phyloP scores from a whole-genome alignment of 202 grass and related monocot species.

The Carex arenaria region DNA sequence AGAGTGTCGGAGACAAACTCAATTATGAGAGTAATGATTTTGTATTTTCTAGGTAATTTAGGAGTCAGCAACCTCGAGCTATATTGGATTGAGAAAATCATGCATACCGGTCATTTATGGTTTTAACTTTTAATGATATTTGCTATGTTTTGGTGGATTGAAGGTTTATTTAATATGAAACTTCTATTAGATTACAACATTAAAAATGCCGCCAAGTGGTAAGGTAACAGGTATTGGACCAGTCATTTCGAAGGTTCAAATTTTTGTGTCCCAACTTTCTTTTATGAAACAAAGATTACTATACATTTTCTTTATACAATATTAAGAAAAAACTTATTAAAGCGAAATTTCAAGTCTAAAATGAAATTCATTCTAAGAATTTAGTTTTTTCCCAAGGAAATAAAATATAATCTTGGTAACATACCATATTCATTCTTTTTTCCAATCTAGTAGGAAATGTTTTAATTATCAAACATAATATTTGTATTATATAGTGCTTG shows the following conservation, averaged over 20 bases:
- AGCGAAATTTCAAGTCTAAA: neutral
- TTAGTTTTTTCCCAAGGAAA: neutral
- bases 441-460: too few species aligned
- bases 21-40: neutral
- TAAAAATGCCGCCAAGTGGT: neutral
- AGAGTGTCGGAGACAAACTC: too few species aligned
- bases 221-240: neutral
- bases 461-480: too few species aligned
- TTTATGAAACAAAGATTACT: neutral
- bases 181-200: too few species aligned
- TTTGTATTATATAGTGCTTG: too few species aligned
- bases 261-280: neutral
- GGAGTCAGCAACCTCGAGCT: neutral
- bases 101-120: neutral
- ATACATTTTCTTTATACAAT: neutral
- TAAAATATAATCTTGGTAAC: neutral
- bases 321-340: neutral
- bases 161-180: neutral
- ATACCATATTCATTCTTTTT: neutral
- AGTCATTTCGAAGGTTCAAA: neutral
- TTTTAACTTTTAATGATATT: neutral
- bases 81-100: neutral
- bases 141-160: neutral
- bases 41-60: neutral
- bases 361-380: neutral